These are phyloP conservation scores for Porpolomopsis calyptriformis DNA, from an alignment of 768 basidiomycete genomes.

Conservation along the genomic window DNA sequence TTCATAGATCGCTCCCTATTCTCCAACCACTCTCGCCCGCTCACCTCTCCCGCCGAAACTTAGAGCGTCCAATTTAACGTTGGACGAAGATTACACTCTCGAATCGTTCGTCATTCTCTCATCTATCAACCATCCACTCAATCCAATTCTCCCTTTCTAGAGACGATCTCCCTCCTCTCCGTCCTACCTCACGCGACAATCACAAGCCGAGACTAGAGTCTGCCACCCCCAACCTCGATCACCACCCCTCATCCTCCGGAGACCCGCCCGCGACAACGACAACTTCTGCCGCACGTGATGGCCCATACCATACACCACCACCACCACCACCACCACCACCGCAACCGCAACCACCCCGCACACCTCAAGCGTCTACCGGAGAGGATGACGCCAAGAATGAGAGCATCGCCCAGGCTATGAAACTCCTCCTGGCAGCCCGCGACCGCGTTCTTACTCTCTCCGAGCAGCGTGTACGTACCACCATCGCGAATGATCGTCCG, in stretches of 20 bases:
- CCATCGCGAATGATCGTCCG: not conserved
- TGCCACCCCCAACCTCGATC: not conserved
- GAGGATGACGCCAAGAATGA: constrained; percentile 52
- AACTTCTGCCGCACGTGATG: too few relatives aligned
- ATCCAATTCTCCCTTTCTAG: too few relatives aligned
- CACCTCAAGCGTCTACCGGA: constrained; percentile 22
- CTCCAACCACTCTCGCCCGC: constrained; percentile 60
- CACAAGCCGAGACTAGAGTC: not conserved
- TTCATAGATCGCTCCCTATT: constrained; percentile 70
- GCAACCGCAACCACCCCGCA: not conserved
- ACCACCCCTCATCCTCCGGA: too few relatives aligned
- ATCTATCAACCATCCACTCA: not conserved
- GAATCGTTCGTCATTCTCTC: not conserved
- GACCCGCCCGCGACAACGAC: too few relatives aligned
- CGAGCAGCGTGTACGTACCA: constrained; percentile 55
- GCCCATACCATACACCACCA: too few relatives aligned
- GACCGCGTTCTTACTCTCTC: constrained; percentile 63
- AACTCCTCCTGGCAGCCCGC: constrained; percentile 56
- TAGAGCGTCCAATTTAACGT: constrained; percentile 56
- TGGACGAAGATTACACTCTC: constrained; percentile 42
- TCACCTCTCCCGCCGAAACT: constrained; percentile 70
- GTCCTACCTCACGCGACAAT: not conserved
- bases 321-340: too few relatives aligned
- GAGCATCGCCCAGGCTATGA: constrained; percentile 51
- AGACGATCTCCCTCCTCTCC: not conserved